Evolutionary conservation across 768 basidiomycete species (phyloP), one percentile per base, ranked within the genome.

Genomic region (Lanmaoa pseudosensibilis): DNA sequence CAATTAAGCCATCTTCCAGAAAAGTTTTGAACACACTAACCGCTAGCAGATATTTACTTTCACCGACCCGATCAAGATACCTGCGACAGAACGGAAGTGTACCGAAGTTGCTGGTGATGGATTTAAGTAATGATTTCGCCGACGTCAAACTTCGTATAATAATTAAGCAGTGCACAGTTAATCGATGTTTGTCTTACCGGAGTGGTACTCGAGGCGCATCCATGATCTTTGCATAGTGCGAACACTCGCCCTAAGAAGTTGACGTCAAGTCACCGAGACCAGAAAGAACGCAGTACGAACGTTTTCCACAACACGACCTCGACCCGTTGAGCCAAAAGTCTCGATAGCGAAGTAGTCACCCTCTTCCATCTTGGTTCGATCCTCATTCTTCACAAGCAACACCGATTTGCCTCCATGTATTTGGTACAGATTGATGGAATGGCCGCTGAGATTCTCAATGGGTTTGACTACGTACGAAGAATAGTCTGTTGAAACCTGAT

Each of bases 291-390:
- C 41, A 15, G 68, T 77, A 64, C 59, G 10, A 63, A 92, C 92
- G 58, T 80, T 81, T 66, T 98, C 96, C 16, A 92, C 80, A 21
- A 97, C 92, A 25, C 84, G 80, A 9, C 95, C 97, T 40, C 88
- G 80, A 16, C 97, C 96, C 0, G 96, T 98, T n/a, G 90, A 92
- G 12, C 97, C 97, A 71, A 99, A 99, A 2, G 97, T 99, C 73
- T 99, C 97, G 54, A 99, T 96, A 10, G 97, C 97, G 70, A 92
- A 99, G 69, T 98, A 98, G 66, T 98, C 97, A 39, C 95, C 97
- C 74, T 99, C 97, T 68, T 98, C 97, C 97, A 99, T 99, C 75
- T 92, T 96, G 15, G 90, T 92, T 58, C 88, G 85, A 68, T 97
- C 94, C 33, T 87, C 83, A 54, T 89, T 93, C 70, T 89, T 92